Evolutionary conservation across 768 basidiomycete genomes (phyloP).

Genomic region (Cyclocybe cylindracea): DNA sequence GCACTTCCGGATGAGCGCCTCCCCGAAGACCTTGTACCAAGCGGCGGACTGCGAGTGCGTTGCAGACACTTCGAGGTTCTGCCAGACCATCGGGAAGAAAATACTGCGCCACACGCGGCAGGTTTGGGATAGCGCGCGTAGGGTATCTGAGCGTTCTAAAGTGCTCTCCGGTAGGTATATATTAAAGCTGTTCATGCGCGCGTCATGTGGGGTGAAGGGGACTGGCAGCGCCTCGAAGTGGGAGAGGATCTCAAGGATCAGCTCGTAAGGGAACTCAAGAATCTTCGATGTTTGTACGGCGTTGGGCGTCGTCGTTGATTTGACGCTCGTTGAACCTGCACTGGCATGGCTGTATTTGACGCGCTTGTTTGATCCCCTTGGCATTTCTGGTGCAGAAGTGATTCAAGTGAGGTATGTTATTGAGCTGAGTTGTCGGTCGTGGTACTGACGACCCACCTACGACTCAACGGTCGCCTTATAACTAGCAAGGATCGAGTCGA

Average conservation of each 20-base stretch:
- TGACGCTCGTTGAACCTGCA: neutral
- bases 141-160: conserved; percentile 25
- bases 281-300: conserved; percentile 9
- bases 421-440: too few relatives aligned
- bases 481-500: too few relatives aligned
- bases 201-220: conserved; percentile 9
- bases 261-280: conserved; percentile 28
- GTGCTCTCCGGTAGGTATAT: neutral
- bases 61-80: conserved; percentile 30
- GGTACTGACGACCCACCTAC: too few relatives aligned
- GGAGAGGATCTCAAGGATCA: conserved; percentile 31
- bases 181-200: neutral
- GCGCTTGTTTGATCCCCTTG: conserved; percentile 3
- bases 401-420: too few relatives aligned
- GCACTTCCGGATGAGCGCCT: conserved; percentile 24
- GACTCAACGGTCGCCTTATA: too few relatives aligned
- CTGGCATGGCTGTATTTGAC: neutral
- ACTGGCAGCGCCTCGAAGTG: conserved; percentile 22
- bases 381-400: too few relatives aligned
- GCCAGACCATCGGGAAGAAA: conserved; percentile 31
- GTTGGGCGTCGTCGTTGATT: neutral
- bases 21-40: conserved; percentile 25
- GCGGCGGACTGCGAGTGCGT: conserved; percentile 8
- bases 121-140: conserved; percentile 36
- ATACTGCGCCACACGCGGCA: conserved; percentile 25